Base-by-base conservation (phyloP, 345 rosid genomes). In the Hevea brasiliensis region DNA sequence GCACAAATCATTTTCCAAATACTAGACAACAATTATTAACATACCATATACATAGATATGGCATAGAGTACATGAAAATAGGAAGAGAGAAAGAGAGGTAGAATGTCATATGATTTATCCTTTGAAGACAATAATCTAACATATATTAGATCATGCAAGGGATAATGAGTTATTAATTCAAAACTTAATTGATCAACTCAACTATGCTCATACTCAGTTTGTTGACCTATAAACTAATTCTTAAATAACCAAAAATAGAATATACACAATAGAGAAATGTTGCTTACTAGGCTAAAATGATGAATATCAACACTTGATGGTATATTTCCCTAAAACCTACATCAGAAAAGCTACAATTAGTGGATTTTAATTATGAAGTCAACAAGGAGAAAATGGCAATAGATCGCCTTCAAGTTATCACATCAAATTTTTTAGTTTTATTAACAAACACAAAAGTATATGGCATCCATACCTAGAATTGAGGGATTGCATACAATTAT, bases 401-500 rank as follows among this genome's bases (percentile, higher is more conserved):
- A 69, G 69, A 74, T 81, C 62, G 86, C 92, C 88, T 84, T 84
- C 60, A 73, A 44, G 29, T 76, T 71, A 73, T 73, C 82, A n/a
- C n/a, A 65, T 77, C 65, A 41, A 79, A 76, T 7, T 86, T 83
- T 18, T 48, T 65, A 50, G 45, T 61, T 15, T 84, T 74, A 78
- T 84, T 81, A 76, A 86, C 42, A 27, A 88, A 74, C 77, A 86
- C 27, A 88, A 72, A 11, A 87, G 92, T 61, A 86, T 66, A 61
- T 70, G 77, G 80, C 88, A 84, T 35, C 83, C 86, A 4, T 83
- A 84, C 82, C 77, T 81, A 45, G 77, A 83, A 81, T 88, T 88
- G 60, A 86, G 86, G 56, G 76, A 74, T 90, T 88, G 74, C n/a
- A n/a, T 62, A 68, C 6, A 67, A 72, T 62, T 26, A 44, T 61